phyloP scores from a whole-genome alignment of 257 asterid genomes.

The Gardenia jasminoides region DNA sequence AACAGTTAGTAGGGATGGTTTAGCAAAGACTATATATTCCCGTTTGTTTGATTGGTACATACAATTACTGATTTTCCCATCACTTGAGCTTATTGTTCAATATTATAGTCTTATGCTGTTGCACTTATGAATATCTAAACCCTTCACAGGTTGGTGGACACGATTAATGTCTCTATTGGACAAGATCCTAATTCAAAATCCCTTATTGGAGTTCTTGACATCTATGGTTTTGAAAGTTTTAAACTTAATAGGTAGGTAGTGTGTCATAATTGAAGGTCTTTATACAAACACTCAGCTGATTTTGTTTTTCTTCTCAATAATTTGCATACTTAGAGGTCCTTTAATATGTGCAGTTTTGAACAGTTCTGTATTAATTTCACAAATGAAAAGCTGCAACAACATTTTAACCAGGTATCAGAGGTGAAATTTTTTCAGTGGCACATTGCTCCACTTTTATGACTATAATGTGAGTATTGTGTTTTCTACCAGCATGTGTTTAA shows the following conservation, averaged over 20 bases:
- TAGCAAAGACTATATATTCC: conserved; percentile 86
- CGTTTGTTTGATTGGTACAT: conserved; percentile 90
- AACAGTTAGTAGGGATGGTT: conserved; percentile 80
- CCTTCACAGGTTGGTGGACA: conserved; percentile 85
- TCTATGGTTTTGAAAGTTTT: conserved; percentile 97
- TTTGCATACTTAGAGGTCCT: conserved; percentile 22
- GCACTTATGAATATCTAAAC: conserved; percentile 15
- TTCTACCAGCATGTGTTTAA: conserved; percentile 85
- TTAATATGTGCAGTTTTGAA: conserved; percentile 63
- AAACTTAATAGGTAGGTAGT: conserved; percentile 70
- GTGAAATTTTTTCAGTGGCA: conserved; percentile 20
- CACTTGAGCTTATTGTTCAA: conserved; percentile 1
- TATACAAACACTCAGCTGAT: conserved; percentile 5
- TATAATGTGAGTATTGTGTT: conserved; percentile 24
- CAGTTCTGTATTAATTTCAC: conserved; percentile 95
- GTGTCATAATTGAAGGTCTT: conserved; percentile 14
- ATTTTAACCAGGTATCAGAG: conserved; percentile 82
- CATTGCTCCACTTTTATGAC: conserved; percentile 9
- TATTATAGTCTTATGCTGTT: conserved; percentile 21
- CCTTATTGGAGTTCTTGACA: conserved; percentile 96
- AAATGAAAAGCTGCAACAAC: conserved; percentile 98
- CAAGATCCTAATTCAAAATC: conserved; percentile 80
- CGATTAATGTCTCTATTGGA: conserved; percentile 83
- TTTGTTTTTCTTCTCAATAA: conserved; percentile 2
- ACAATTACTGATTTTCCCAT: conserved; percentile 8